Evolutionary conservation across 495 filamentous ascomycete species (phyloP), one percentile per base, ranked within the genome.

Genomic region (Neurospora sp.): DNA sequence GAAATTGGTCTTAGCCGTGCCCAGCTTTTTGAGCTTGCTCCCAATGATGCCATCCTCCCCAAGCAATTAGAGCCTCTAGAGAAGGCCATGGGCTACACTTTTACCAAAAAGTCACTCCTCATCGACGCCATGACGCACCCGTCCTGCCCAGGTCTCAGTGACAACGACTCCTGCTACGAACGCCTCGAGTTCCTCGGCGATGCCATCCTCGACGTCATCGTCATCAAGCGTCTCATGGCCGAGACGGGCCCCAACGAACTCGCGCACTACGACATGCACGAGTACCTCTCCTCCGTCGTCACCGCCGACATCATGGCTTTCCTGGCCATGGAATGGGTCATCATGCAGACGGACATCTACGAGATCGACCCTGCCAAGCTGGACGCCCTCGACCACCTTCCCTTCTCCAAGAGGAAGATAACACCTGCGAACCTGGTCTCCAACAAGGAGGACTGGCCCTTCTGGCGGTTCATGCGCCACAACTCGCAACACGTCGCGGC

Each of bases 101-200:
- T 98, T 84, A 84, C 75, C 0, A 90, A 93, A 74, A 88, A 89
- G 71, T 76, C 85, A 12, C 85, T 97, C 2, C 84, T 97, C n/a
- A 77, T 92, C 20, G 94, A 98, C 82, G 93, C 94, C 3, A 84
- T 97, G 39, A 98, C 94, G 0, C 96, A 98, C 78, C 84, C 90
- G 0, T 97, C 94, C 3, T 93, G 86, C 76, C 83, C 81, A 42
- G 39, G 70, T 20, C 74, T 72, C 4, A 62, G 48, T 10, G 80
- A 83, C 54, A 83, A 88, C 71, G 84, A 66, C 0, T 66, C 88
- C 41, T 94, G 91, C 8, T 93, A 96, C 79, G 92, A 98, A 75
- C 90, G 94, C 0, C 86, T 98, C 16, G 96, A 99, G 79, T 98
- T 94, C 80, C 85, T 98, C 1, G 96, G 96, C 9, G 96, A 99